Conservation (phyloP, 2,329 filamentous ascomycete genomes). For the Huntiella decipiens region DNA sequence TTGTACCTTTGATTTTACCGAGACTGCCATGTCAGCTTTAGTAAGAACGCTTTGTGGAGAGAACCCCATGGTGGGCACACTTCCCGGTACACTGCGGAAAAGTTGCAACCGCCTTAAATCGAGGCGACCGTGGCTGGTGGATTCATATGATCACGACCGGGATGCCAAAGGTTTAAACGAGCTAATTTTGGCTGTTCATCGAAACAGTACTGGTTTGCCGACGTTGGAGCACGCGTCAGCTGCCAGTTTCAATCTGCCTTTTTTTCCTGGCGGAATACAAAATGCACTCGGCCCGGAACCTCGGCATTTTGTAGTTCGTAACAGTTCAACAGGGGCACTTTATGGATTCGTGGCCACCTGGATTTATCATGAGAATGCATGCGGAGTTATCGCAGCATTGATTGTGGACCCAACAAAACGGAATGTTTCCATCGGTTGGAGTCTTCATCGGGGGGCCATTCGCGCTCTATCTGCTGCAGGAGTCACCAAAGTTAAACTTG, state of each 20-base stretch:
- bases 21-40: conserved; percentile 69
- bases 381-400: conserved; percentile 65
- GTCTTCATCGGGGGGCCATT: conserved; percentile 70
- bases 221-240: conserved; percentile 54
- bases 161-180: conserved; percentile 56
- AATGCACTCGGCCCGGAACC: conserved; percentile 12
- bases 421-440: conserved; percentile 77
- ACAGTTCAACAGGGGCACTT: conserved; percentile 75
- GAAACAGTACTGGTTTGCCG: conserved; percentile 44
- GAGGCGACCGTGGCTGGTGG: conserved; percentile 88
- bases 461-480: conserved; percentile 49
- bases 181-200: conserved; percentile 52
- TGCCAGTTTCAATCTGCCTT: conserved; percentile 51
- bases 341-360: conserved; percentile 65
- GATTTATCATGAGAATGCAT: conserved; percentile 57
- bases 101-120: conserved; percentile 75
- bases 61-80: conserved; percentile 35
- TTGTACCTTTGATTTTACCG: conserved; percentile 92
- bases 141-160: conserved; percentile 63
- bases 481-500: conserved; percentile 65
- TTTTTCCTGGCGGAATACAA: conserved; percentile 20
- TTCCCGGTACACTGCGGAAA: conserved; percentile 61
- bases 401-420: conserved; percentile 76
- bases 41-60: conserved; percentile 74
- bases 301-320: conserved; percentile 72